phyloP scores from a whole-genome alignment of 169 alveolate species.

The Perkinsus olseni region DNA sequence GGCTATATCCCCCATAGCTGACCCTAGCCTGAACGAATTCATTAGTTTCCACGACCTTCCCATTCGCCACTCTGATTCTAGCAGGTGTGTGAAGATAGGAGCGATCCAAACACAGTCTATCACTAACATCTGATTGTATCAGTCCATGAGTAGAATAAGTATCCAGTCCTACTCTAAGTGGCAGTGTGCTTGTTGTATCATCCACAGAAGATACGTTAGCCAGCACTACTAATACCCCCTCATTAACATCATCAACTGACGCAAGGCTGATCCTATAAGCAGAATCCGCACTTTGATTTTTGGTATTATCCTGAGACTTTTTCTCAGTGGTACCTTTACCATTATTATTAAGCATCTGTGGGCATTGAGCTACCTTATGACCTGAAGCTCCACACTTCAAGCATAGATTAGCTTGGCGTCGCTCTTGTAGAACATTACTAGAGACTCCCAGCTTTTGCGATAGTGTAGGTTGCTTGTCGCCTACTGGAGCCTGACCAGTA shows the following conservation, averaged over 20 bases:
- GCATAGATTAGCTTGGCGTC: background rate
- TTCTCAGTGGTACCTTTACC: background rate
- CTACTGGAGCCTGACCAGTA: background rate
- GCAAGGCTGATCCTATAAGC: background rate
- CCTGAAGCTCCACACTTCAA: background rate
- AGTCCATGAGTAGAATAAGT: background rate
- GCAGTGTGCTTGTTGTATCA: background rate
- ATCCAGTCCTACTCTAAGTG: background rate
- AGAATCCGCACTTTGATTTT: background rate
- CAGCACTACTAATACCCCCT: background rate
- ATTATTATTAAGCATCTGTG: background rate
- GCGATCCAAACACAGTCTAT: background rate
- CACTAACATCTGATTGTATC: background rate
- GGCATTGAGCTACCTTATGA: background rate
- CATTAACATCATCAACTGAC: background rate
- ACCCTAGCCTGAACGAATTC: background rate
- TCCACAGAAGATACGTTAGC: background rate
- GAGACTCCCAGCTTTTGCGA: background rate
- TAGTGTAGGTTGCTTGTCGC: background rate
- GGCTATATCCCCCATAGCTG: background rate
- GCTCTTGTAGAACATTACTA: background rate
- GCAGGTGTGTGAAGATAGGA: background rate
- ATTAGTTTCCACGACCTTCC: background rate
- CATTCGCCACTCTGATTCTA: background rate
- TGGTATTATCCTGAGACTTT: background rate